Percentiles rank a stretch among this genome's conserved stretches.
phyloP scores from a whole-genome alignment of 148 eudicot species.

The Vaccinium myrtillus region DNA sequence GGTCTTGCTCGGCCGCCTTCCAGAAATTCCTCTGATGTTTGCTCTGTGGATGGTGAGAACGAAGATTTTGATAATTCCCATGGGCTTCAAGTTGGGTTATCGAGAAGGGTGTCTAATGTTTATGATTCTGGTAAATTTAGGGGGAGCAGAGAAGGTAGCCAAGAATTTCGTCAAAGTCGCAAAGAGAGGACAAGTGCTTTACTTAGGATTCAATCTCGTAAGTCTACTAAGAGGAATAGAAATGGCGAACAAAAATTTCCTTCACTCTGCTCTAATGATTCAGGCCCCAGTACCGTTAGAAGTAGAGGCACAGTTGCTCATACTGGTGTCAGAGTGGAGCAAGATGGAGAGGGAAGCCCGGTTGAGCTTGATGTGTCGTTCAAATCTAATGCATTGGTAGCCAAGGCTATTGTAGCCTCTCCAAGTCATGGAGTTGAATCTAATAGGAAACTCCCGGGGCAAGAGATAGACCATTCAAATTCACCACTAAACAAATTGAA shows the following conservation, averaged over 20 bases:
- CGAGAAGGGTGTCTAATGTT: conserved; percentile 19
- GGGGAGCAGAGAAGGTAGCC: conserved; percentile 33
- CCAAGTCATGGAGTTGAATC: conserved; percentile 30
- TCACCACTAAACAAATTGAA: conserved; percentile 20
- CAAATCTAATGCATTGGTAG: conserved; percentile 70
- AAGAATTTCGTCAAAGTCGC: conserved; percentile 34
- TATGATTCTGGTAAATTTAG: conserved; percentile 36
- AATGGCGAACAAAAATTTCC: conserved; percentile 11
- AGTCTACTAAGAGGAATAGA: conserved; percentile 38
- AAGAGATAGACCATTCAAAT: conserved; percentile 22
- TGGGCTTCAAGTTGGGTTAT: conserved; percentile 18
- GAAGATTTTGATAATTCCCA: conserved; percentile 24
- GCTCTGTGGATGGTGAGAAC: conserved; percentile 24
- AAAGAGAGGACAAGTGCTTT: conserved; percentile 65
- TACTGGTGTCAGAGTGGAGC: conserved; percentile 29
- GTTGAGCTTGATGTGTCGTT: conserved; percentile 76
- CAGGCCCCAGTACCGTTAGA: conserved; percentile 28
- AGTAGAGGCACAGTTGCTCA: conserved; percentile 32
- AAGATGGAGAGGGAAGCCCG: conserved; percentile 47
- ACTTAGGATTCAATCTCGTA: conserved; percentile 59
- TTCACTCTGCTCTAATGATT: conserved; percentile 20
- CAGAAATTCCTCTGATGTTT: conserved; percentile 23
- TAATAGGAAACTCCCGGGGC: conserved; percentile 13
- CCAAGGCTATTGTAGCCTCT: conserved; percentile 60
- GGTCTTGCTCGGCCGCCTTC: conserved; percentile 6